A percentile compares a stretch with the other conserved stretches of the same genome.
These are phyloP conservation scores for Saprolegnia parasitica DNA, from an alignment of 352 stramenopile species.

Conservation along the genomic window DNA sequence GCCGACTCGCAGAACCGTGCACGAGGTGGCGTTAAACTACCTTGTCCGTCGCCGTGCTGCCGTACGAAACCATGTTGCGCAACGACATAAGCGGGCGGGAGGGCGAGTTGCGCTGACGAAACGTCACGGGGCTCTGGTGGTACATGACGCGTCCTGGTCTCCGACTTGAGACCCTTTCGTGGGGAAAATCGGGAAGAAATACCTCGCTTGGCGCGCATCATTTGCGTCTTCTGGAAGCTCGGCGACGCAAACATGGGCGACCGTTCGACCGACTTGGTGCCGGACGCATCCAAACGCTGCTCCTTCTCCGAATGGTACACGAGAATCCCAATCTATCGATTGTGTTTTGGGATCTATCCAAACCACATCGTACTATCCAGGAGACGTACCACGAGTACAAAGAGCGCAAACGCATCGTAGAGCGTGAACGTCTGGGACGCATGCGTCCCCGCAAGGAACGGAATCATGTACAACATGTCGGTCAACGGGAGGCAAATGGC, in stretches of 20 bases:
- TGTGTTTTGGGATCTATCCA: not conserved
- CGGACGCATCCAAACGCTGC: not conserved
- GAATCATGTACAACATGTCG: slow-evolving; percentile 27
- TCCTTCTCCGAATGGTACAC: slow-evolving; percentile 27
- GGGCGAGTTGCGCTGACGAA: slow-evolving; percentile 12
- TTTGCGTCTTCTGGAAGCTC: slow-evolving; percentile 25
- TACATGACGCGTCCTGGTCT: slow-evolving; percentile 21
- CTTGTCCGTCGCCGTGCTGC: not conserved
- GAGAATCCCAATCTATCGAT: slow-evolving; percentile 7
- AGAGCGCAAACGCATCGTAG: slow-evolving; percentile 24
- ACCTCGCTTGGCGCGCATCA: slow-evolving; percentile 5
- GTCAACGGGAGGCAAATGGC: slow-evolving; percentile 21
- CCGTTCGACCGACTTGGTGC: slow-evolving; percentile 11
- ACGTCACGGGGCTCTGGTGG: slow-evolving; percentile 24
- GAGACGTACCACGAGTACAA: slow-evolving; percentile 19
- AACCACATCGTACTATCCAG: not conserved
- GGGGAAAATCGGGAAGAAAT: not conserved
- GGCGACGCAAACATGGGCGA: slow-evolving; percentile 26
- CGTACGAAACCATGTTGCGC: slow-evolving; percentile 5
- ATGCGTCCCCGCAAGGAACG: not conserved
- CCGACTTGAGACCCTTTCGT: not conserved
- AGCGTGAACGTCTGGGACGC: slow-evolving; percentile 20
- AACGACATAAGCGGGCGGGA: slow-evolving; percentile 7
- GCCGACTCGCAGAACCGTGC: no score
- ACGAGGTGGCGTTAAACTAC: not conserved